These are phyloP conservation scores for Rhynchospora pubera DNA, from an alignment of 176 grass and related monocot species.

Conservation along the genomic window DNA sequence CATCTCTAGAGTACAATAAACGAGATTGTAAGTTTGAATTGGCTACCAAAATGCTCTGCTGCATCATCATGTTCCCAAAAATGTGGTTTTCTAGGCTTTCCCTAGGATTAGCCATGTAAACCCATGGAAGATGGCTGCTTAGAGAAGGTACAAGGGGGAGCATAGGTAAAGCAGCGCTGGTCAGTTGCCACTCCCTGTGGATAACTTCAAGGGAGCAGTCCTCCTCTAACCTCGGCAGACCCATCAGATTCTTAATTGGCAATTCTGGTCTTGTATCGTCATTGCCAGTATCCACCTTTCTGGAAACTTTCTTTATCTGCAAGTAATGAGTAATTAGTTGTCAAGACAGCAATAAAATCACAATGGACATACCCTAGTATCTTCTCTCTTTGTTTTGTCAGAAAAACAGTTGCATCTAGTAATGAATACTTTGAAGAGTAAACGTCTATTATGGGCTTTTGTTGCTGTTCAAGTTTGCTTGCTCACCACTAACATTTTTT, in stretches of 20 bases:
- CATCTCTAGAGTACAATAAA: neutral
- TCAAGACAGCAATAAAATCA: neutral
- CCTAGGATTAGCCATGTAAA: neutral
- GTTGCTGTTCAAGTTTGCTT: too few relatives aligned
- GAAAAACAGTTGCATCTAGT: too few relatives aligned
- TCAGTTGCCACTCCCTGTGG: neutral
- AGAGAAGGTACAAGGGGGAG: neutral
- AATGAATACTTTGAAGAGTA: too few relatives aligned
- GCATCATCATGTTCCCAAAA: neutral
- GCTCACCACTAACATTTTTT: too few relatives aligned
- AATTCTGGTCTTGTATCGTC: neutral
- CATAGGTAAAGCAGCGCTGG: neutral
- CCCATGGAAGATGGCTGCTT: neutral
- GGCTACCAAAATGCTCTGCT: neutral
- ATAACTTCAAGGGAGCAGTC: neutral
- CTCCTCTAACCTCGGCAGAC: neutral
- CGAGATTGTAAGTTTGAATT: neutral
- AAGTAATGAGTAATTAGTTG: neutral
- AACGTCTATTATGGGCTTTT: too few relatives aligned
- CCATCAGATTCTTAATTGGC: too few relatives aligned
- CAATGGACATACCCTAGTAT: neutral
- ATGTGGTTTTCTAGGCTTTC: neutral
- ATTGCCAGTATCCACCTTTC: too few relatives aligned
- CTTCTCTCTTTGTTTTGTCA: too few relatives aligned
- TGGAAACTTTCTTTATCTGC: neutral